Evolutionary conservation across 108 stramenopile genomes (phyloP).

Genomic region (Skeletonema grethae): DNA sequence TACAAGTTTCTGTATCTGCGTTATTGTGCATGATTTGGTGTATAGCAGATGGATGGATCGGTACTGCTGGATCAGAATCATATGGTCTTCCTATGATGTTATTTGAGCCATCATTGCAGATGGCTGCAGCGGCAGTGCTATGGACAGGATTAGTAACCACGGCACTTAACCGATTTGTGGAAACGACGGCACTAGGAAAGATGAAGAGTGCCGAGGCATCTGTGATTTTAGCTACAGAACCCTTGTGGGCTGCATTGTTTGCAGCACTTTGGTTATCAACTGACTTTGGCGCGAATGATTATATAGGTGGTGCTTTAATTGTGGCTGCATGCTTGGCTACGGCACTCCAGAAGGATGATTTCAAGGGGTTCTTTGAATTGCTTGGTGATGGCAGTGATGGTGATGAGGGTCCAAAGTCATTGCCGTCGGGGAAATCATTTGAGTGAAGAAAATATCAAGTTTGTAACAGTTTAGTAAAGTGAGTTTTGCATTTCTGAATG

Average conservation of each 20-base stretch:
- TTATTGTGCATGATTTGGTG: constrained; percentile 56
- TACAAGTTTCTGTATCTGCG: constrained; percentile 58
- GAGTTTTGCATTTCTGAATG: no score
- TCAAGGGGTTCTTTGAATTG: not conserved
- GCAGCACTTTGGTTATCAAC: constrained; percentile 49
- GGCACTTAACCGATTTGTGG: constrained; percentile 54
- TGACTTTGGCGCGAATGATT: constrained; percentile 48
- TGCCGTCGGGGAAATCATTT: not conserved
- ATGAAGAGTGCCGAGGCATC: constrained; percentile 62
- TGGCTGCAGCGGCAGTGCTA: constrained; percentile 51
- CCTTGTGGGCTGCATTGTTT: constrained; percentile 77
- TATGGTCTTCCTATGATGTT: constrained; percentile 51
- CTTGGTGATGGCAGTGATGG: constrained; percentile 4
- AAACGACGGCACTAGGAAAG: constrained; percentile 61
- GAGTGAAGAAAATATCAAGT: not conserved
- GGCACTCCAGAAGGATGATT: constrained; percentile 14
- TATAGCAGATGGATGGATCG: constrained; percentile 51
- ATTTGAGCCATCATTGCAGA: constrained; percentile 40
- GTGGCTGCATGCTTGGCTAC: constrained; percentile 62
- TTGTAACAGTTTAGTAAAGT: not conserved
- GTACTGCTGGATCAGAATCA: constrained; percentile 31
- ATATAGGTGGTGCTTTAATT: constrained; percentile 57
- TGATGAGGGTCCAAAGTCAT: not conserved
- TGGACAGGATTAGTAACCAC: constrained; percentile 73
- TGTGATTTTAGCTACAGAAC: constrained; percentile 74